These are phyloP conservation scores for Corrigiola litoralis DNA, from an alignment of 179 eudicot genomes.

Conservation along the genomic window DNA sequence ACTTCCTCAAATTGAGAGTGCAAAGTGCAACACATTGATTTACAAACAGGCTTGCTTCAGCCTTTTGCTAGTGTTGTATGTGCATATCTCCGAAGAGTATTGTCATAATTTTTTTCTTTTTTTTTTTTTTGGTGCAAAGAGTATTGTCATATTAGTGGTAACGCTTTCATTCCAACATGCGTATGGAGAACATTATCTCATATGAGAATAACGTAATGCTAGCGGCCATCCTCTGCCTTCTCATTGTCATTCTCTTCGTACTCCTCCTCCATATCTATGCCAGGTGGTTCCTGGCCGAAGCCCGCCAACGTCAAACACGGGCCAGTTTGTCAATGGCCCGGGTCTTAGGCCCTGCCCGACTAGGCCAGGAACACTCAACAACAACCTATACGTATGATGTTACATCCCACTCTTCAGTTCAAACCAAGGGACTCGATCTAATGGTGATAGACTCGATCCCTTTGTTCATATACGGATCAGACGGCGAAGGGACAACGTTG, in stretches of 20 bases:
- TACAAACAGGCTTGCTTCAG: too few species aligned
- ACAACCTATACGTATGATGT: slow-evolving; percentile 23
- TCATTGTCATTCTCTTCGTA: slow-evolving; percentile 54
- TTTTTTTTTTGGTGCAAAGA: neutral
- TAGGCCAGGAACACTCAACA: slow-evolving; percentile 14
- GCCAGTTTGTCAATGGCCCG: slow-evolving; percentile 1
- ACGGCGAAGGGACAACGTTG: slow-evolving; percentile 8
- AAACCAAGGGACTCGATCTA: slow-evolving; percentile 35
- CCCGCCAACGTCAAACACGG: slow-evolving; percentile 23
- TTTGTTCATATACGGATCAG: slow-evolving; percentile 23
- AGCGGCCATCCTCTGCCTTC: slow-evolving; percentile 47
- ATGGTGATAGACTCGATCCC: slow-evolving; percentile 39
- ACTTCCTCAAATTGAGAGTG: neutral
- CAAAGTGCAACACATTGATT: neutral
- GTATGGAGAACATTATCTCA: slow-evolving; percentile 27
- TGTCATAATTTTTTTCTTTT: neutral
- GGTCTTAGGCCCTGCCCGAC: slow-evolving; percentile 10
- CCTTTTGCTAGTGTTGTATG: too few species aligned
- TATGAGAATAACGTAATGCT: slow-evolving; percentile 46
- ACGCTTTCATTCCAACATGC: too few species aligned
- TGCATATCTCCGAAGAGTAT: neutral
- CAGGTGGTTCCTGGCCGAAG: slow-evolving; percentile 44
- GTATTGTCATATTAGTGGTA: too few species aligned
- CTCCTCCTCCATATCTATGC: slow-evolving; percentile 60
- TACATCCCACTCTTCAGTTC: neutral